Base-by-base conservation (phyloP, 2,329 filamentous ascomycete genomes). In the Chaetomium olivaceum region DNA sequence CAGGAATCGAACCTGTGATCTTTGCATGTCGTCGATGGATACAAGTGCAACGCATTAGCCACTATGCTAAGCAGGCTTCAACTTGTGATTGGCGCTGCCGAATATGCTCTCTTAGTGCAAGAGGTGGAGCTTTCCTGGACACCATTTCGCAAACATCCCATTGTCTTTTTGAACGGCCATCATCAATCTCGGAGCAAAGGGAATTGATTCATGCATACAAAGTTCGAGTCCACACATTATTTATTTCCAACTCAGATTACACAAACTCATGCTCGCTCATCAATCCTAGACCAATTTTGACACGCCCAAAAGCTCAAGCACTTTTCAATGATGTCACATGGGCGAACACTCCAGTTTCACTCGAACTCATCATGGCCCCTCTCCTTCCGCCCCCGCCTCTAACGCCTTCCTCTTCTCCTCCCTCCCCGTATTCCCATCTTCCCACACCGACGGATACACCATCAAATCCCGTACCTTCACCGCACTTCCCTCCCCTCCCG, bases 41-140 rank as follows among this genome's bases (percentile, higher is more conserved):
- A 67, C 66, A 67, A 67, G 66, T 67, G 66, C 66, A 67, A 67
- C 66, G 66, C 66, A 67, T 67, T 67, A 67, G 66, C 66, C 66
- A 67, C 66, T 67, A 67, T 67, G 66, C 66, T 67, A 67, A 67
- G 62, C 62, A 65, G 66, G 66, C 66, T 43, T 50, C 31, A 9
- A 63, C 60, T 66, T 66, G 48, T 43, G 8, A 21, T 21, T 9
- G 29, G 29, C 19, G 52, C 8, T 43, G 1, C 19, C 5, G n/a
- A 23, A 3, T 1, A 11, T 2, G n/a, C 2, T 3, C 46, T 23
- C 23, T 4, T 48, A 48, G 23, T 5, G 46, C 33, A 33, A 8
- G 9, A 8, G 31, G 9, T 9, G 2, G 7, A 6, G 7, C 31
- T 4, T 33, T 11, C 7, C 31, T 29, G 27, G 27, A 29, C 3